Evolutionary conservation across 768 basidiomycete genomes (phyloP).

Genomic region (Lactarius indigo): DNA sequence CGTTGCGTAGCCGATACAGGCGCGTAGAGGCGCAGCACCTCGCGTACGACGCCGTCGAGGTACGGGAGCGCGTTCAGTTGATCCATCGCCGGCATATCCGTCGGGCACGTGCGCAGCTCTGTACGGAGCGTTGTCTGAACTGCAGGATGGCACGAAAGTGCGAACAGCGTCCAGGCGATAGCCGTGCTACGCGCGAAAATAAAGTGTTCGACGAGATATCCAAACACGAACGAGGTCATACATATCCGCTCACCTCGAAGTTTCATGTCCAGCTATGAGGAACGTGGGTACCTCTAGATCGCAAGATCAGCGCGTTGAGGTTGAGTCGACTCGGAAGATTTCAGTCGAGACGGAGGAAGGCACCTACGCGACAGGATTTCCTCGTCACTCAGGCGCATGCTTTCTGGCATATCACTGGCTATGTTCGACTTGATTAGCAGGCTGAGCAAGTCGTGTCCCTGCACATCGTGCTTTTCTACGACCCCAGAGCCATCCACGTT

Average conservation of each 20-base stretch:
- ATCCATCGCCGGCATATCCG: slow-evolving; percentile 31
- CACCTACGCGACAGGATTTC: too few relatives aligned
- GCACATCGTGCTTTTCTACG: slow-evolving; percentile 23
- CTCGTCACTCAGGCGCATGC: slow-evolving; percentile 24
- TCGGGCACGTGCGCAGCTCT: slow-evolving; percentile 31
- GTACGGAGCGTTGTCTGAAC: slow-evolving; percentile 35
- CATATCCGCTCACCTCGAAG: slow-evolving; percentile 24
- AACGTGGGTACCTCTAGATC: too few relatives aligned
- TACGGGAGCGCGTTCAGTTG: slow-evolving; percentile 32
- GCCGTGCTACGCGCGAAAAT: slow-evolving; percentile 26
- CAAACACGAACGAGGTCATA: too few relatives aligned
- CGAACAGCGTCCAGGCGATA: slow-evolving; percentile 36
- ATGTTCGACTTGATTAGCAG: slow-evolving; percentile 34
- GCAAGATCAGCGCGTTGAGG: too few relatives aligned
- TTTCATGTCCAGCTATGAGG: slow-evolving; percentile 28
- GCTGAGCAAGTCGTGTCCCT: slow-evolving; percentile 31
- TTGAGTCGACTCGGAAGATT: too few relatives aligned
- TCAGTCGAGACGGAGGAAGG: too few relatives aligned
- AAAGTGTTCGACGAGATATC: background rate
- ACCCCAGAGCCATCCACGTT: background rate
- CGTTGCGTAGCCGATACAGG: slow-evolving; percentile 30
- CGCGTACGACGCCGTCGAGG: slow-evolving; percentile 34
- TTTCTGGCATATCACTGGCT: slow-evolving; percentile 29
- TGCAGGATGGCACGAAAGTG: slow-evolving; percentile 31
- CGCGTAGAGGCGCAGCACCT: slow-evolving; percentile 31